These are phyloP conservation scores for Akanthomyces muscarius DNA, from an alignment of 2,329 filamentous ascomycete species.

Conservation along the genomic window DNA sequence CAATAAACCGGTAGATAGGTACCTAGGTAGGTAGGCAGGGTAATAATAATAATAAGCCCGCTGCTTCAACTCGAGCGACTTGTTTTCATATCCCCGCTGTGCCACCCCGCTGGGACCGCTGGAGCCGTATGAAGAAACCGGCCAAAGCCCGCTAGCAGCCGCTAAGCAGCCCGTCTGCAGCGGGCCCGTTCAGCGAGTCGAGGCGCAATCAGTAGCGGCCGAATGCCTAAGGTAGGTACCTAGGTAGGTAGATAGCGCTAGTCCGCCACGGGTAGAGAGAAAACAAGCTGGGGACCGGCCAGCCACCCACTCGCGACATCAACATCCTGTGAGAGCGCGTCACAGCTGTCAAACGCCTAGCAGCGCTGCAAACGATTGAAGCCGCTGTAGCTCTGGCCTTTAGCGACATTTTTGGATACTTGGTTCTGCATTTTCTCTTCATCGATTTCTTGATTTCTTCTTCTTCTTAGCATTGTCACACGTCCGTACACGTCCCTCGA, in stretches of 20 bases:
- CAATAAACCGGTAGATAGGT: no score
- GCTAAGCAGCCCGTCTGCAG: not conserved
- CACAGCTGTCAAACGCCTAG: conserved; percentile 6
- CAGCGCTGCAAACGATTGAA: not conserved
- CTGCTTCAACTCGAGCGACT: no score
- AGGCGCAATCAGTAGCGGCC: conserved; percentile 5
- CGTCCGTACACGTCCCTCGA: not conserved
- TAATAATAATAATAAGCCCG: no score
- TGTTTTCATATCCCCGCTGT: no score
- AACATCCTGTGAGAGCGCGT: conserved; percentile 13
- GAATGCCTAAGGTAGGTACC: not conserved
- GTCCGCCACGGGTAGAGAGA: conserved; percentile 6
- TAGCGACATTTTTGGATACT: not conserved
- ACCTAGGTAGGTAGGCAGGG: no score
- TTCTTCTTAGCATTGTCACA: not conserved
- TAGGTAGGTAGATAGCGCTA: not conserved
- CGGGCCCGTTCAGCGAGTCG: not conserved
- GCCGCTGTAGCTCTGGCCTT: not conserved
- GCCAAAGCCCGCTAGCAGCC: not conserved
- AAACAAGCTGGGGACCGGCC: conserved; percentile 2
- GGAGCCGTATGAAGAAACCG: not conserved
- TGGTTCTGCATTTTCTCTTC: not conserved
- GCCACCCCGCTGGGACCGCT: no score
- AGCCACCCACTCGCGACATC: conserved; percentile 11
- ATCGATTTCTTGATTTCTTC: not conserved